These are phyloP conservation scores for Xylariaceae sp. DNA, from an alignment of 2,329 filamentous ascomycete species.

Conservation along the genomic window DNA sequence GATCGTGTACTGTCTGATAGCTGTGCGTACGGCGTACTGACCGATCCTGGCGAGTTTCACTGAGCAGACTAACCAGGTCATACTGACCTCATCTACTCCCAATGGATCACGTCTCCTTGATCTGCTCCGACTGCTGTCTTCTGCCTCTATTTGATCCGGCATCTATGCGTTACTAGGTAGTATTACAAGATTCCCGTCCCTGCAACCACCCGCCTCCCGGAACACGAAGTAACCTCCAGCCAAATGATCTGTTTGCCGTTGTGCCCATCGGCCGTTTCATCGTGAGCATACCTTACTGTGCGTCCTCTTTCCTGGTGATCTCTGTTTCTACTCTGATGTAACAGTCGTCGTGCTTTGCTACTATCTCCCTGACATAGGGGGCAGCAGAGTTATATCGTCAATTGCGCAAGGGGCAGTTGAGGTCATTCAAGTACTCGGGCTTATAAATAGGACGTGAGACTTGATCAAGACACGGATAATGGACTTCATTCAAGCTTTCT, in stretches of 20 bases:
- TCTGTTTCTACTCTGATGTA: not conserved
- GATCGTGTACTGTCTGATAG: not conserved
- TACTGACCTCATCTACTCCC: too few relatives aligned
- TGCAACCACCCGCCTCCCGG: conserved; percentile 23
- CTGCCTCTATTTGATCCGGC: not conserved
- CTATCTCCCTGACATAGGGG: not conserved
- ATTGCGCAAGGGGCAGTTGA: not conserved
- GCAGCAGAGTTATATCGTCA: conserved; percentile 1
- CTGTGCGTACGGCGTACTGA: not conserved
- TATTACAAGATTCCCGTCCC: conserved; percentile 1
- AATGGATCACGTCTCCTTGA: too few relatives aligned
- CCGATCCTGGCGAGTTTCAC: too few relatives aligned
- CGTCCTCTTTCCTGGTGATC: not conserved
- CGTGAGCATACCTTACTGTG: not conserved
- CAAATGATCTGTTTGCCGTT: conserved; percentile 23
- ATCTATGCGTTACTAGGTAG: not conserved
- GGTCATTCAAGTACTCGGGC: not conserved
- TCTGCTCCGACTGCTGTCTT: not conserved
- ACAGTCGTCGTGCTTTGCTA: not conserved
- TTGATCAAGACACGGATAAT: not conserved
- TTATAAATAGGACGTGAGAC: not conserved
- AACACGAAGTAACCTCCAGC: conserved; percentile 17
- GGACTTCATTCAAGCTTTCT: not conserved
- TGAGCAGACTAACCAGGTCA: too few relatives aligned
- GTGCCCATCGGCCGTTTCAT: conserved; percentile 9